Percentiles rank a stretch among this genome's conserved stretches.
phyloP scores from a whole-genome alignment of 169 alveolate species.

The Perkinsus marinus region DNA sequence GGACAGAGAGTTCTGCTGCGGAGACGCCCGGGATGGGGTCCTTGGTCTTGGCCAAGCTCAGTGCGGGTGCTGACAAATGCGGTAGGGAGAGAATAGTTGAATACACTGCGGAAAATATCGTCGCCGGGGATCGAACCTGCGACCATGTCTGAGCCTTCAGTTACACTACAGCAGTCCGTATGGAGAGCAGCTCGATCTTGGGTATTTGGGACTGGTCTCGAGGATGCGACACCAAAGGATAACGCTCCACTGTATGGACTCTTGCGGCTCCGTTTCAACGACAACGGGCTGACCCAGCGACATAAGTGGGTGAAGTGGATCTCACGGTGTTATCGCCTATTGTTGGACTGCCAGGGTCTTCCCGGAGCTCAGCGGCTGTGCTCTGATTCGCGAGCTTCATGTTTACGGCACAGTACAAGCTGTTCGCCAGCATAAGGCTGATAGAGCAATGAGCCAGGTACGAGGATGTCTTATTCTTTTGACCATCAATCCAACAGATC shows the following conservation, averaged over 20 bases:
- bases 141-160: background rate
- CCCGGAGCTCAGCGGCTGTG: slow-evolving; percentile 41
- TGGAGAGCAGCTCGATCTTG: background rate
- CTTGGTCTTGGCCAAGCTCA: background rate
- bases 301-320: slow-evolving; percentile 33
- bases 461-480: background rate
- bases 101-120: background rate
- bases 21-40: background rate
- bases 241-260: slow-evolving; percentile 57
- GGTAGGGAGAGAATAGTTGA: background rate
- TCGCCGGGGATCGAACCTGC: slow-evolving; percentile 7
- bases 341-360: slow-evolving; percentile 5
- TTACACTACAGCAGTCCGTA: background rate
- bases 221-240: slow-evolving; percentile 8
- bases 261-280: slow-evolving; percentile 63
- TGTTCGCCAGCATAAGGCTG: slow-evolving; percentile 13
- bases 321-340: slow-evolving; percentile 21
- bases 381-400: slow-evolving; percentile 77
- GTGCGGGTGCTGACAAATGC: background rate
- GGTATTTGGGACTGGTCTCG: background rate
- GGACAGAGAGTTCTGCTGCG: background rate
- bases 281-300: slow-evolving; percentile 18
- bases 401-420: slow-evolving; percentile 67
- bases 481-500: background rate
- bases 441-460: slow-evolving; percentile 27